Percentiles rank a stretch among this genome's conserved stretches.
These are phyloP conservation scores for Lycium ferocissimum DNA, from an alignment of 257 asterid genomes.

Conservation along the genomic window DNA sequence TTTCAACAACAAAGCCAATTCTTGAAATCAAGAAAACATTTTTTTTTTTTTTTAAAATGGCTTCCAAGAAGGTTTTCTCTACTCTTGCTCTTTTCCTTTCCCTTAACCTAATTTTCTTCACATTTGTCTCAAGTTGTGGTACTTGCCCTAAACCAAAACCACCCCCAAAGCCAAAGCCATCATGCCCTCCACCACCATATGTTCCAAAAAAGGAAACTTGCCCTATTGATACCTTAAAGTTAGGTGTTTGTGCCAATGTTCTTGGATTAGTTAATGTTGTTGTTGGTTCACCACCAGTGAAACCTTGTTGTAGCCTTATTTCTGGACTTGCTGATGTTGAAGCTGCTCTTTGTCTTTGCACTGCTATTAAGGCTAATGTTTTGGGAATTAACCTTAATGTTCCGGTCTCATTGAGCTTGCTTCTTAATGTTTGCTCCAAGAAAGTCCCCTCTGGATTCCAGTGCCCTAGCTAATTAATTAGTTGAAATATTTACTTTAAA, in stretches of 20 bases:
- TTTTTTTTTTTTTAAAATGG: background rate
- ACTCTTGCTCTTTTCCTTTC: slow-evolving; percentile 25
- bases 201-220: slow-evolving; percentile 16
- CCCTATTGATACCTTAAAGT: slow-evolving; percentile 31
- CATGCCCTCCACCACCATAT: slow-evolving; percentile 24
- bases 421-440: slow-evolving; percentile 34
- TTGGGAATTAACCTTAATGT: slow-evolving; percentile 36
- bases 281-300: slow-evolving; percentile 32
- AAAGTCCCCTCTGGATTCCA: slow-evolving; percentile 19
- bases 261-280: slow-evolving; percentile 31
- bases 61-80: slow-evolving; percentile 3
- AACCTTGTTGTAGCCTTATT: slow-evolving; percentile 35
- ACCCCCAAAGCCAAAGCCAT: slow-evolving; percentile 21
- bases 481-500: background rate
- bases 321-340: slow-evolving; percentile 29
- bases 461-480: slow-evolving; percentile 16
- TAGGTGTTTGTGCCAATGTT: slow-evolving; percentile 33
- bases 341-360: slow-evolving; percentile 38
- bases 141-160: slow-evolving; percentile 32
- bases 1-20: background rate
- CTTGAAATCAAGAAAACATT: background rate
- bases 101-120: slow-evolving; percentile 28
- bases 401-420: slow-evolving; percentile 30
- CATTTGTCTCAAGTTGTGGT: slow-evolving; percentile 26
- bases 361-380: slow-evolving; percentile 37